Conservation (phyloP, 371 early-diverging fungal species). For the Choanephora cucurbitarum region DNA sequence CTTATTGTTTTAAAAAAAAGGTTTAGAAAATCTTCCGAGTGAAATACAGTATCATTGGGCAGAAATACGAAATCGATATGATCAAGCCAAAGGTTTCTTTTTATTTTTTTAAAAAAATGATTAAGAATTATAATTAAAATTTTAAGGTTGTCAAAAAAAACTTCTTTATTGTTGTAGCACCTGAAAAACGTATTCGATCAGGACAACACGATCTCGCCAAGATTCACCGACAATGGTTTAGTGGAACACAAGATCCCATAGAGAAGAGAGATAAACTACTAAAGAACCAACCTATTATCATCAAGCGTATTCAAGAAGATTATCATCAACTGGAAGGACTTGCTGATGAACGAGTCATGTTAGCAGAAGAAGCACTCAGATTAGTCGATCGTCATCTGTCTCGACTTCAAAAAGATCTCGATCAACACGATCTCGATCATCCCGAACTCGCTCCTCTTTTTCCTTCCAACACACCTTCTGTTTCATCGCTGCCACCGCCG, state of each 20-base stretch:
- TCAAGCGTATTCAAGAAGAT: slow-evolving; percentile 42
- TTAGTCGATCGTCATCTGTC: slow-evolving; percentile 49
- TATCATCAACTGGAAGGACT: slow-evolving; percentile 45
- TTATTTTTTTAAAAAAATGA: not conserved
- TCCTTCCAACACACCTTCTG: too few species aligned
- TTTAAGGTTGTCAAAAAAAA: not conserved
- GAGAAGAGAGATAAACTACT: slow-evolving; percentile 35
- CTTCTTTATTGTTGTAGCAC: slow-evolving; percentile 17
- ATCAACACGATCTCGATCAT: slow-evolving; percentile 33
- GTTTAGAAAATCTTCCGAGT: slow-evolving; percentile 55
- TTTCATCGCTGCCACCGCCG: too few species aligned
- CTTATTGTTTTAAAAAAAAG: slow-evolving; percentile 22
- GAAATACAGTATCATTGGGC: slow-evolving; percentile 55
- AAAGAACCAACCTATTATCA: slow-evolving; percentile 38
- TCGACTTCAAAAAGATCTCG: slow-evolving; percentile 37
- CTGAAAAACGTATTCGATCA: slow-evolving; percentile 36
- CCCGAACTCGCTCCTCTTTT: slow-evolving; percentile 20
- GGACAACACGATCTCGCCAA: slow-evolving; percentile 42
- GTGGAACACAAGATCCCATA: slow-evolving; percentile 17
- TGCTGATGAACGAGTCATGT: slow-evolving; percentile 41
- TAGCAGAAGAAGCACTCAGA: slow-evolving; percentile 50
- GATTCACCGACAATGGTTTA: slow-evolving; percentile 46
- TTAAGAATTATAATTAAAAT: not conserved
- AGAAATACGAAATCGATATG: slow-evolving; percentile 45
- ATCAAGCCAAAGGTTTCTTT: slow-evolving; percentile 36